These are phyloP conservation scores for Botrytis cinerea DNA, from an alignment of 2,329 filamentous ascomycete genomes.

Conservation along the genomic window DNA sequence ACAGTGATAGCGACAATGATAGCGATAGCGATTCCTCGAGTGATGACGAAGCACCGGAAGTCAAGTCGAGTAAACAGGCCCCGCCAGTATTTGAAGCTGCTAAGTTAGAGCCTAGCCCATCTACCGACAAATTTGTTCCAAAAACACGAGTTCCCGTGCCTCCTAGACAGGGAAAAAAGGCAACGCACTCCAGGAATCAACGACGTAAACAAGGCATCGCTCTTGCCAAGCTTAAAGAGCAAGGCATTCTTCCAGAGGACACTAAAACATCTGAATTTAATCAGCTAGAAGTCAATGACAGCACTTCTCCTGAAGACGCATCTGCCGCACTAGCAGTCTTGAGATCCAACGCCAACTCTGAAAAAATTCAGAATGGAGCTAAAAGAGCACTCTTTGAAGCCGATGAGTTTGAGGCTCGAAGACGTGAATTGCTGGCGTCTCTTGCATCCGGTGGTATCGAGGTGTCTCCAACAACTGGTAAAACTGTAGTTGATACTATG, in stretches of 20 bases:
- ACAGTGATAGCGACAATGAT: conserved; percentile 24
- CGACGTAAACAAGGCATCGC: conserved; percentile 52
- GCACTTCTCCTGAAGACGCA: conserved; percentile 34
- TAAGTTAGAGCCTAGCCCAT: neutral
- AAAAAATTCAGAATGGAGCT: conserved; percentile 8
- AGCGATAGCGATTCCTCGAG: conserved; percentile 40
- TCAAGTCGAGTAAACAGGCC: conserved; percentile 43
- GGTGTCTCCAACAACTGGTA: conserved; percentile 36
- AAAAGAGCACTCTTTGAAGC: conserved; percentile 29
- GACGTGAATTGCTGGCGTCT: conserved; percentile 53
- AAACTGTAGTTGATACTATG: neutral
- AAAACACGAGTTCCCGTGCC: conserved; percentile 30
- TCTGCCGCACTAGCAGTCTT: conserved; percentile 31
- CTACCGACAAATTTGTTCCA: conserved; percentile 9
- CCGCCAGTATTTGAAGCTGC: neutral
- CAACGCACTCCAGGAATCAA: conserved; percentile 57
- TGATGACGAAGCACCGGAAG: conserved; percentile 46
- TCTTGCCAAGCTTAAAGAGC: conserved; percentile 53
- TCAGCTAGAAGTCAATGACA: conserved; percentile 40
- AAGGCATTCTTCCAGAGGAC: conserved; percentile 52
- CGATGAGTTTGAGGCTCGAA: conserved; percentile 52
- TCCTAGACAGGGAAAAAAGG: conserved; percentile 51
- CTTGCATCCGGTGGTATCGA: conserved; percentile 56
- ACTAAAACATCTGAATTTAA: conserved; percentile 54
- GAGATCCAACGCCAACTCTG: conserved; percentile 25